Conservation (phyloP, 1,284 basidiomycete species). For the Ceraceosorus guamensis region DNA sequence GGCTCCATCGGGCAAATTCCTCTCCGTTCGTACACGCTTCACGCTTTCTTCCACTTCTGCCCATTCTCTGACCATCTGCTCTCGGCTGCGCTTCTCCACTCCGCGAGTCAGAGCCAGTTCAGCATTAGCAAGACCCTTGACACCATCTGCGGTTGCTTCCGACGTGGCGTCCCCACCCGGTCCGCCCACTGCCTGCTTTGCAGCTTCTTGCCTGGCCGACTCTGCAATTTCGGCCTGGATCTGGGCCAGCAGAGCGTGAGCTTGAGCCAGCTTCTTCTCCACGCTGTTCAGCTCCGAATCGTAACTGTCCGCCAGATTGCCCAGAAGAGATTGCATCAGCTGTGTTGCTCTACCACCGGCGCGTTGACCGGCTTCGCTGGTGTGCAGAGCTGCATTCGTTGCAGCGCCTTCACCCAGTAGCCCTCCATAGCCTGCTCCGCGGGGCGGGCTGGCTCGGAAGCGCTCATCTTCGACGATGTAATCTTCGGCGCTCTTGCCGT, state of each 20-base stretch:
- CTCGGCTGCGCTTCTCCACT: constrained; percentile 69
- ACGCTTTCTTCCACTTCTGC: constrained; percentile 21
- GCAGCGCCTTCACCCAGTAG: constrained; percentile 13
- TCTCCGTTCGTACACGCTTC: constrained; percentile 25
- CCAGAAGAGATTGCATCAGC: constrained; percentile 78
- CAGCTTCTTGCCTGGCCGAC: constrained; percentile 55
- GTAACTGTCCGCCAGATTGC: constrained; percentile 81
- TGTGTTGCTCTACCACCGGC: constrained; percentile 67
- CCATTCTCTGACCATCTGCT: constrained; percentile 32
- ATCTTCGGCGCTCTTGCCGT: constrained; percentile 95
- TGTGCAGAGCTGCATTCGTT: constrained; percentile 55
- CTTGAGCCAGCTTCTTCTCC: constrained; percentile 84
- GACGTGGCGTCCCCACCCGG: constrained; percentile 57
- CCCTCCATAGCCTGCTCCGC: constrained; percentile 16
- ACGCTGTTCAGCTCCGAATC: constrained; percentile 86
- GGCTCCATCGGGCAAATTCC: constrained; percentile 15
- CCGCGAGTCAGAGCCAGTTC: constrained; percentile 64
- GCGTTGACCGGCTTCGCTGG: constrained; percentile 77
- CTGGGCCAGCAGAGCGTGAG: constrained; percentile 73
- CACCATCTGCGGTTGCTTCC: constrained; percentile 64
- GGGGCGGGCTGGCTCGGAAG: constrained; percentile 77
- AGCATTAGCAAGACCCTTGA: constrained; percentile 59
- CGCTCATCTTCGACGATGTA: constrained; percentile 98
- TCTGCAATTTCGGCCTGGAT: constrained; percentile 90
- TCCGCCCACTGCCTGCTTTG: too few relatives aligned